Conservation (phyloP, 2,329 filamentous ascomycete genomes). For the Phaeosphaeriaceae sp. region DNA sequence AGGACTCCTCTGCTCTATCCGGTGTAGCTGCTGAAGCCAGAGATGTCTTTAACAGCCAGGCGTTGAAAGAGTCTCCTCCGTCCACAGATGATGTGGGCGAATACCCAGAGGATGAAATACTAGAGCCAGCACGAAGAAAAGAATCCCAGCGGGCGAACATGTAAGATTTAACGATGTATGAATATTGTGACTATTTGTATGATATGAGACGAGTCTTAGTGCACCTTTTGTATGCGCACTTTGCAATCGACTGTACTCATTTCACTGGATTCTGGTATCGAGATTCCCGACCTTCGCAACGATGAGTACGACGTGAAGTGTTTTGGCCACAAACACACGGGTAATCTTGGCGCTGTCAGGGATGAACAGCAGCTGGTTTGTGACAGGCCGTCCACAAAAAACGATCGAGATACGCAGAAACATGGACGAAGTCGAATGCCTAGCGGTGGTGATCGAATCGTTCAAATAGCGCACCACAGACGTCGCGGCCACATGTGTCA, state of each 20-base stretch:
- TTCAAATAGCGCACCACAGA: too few species aligned
- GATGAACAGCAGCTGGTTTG: too few species aligned
- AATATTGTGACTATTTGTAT: background rate
- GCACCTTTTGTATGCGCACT: background rate
- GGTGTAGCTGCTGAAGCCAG: slow-evolving; percentile 16
- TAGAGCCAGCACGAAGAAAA: background rate
- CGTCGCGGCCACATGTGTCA: too few species aligned
- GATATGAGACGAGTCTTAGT: background rate
- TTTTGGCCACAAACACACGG: too few species aligned
- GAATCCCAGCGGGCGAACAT: slow-evolving; percentile 5
- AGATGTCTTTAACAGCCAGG: slow-evolving; percentile 23
- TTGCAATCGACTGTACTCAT: background rate
- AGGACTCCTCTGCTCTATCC: slow-evolving; percentile 8
- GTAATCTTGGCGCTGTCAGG: too few species aligned
- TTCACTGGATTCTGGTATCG: background rate
- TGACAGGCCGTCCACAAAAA: too few species aligned
- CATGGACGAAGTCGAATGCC: too few species aligned
- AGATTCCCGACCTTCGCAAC: too few species aligned
- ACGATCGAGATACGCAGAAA: too few species aligned
- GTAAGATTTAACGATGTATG: background rate
- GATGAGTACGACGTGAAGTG: too few species aligned
- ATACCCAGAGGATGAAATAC: slow-evolving; percentile 23
- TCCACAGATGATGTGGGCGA: slow-evolving; percentile 19
- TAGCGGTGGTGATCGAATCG: too few species aligned
- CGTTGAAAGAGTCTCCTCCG: slow-evolving; percentile 10